Percentiles rank a stretch among this genome's conserved stretches.
Conservation (phyloP, 306 rosid species). For the Fragaria ananassa region DNA sequence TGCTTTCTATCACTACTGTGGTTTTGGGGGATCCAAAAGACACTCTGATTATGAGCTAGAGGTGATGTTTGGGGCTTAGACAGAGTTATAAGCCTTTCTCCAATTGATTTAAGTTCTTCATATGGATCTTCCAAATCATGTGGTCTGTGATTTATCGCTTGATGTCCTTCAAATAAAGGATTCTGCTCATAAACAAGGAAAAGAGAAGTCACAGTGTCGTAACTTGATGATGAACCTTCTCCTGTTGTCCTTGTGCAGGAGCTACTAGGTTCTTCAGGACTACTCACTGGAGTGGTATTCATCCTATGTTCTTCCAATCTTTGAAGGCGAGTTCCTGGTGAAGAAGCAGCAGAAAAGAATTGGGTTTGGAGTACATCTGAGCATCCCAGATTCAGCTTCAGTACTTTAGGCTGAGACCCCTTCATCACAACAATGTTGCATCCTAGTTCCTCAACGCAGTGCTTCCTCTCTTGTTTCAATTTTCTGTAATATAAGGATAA, state of each 20-base stretch:
- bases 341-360: slow-evolving; percentile 69
- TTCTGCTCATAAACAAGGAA: slow-evolving; percentile 75
- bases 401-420: slow-evolving; percentile 75
- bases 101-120: slow-evolving; percentile 39
- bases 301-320: slow-evolving; percentile 49
- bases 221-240: slow-evolving; percentile 57
- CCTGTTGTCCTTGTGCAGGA: slow-evolving; percentile 53
- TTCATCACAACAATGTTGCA: slow-evolving; percentile 88
- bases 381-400: slow-evolving; percentile 72
- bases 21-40: slow-evolving; percentile 57
- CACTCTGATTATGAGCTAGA: slow-evolving; percentile 34
- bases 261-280: slow-evolving; percentile 72
- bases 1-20: slow-evolving; percentile 45
- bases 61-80: slow-evolving; percentile 38
- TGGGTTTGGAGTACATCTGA: slow-evolving; percentile 74
- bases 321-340: slow-evolving; percentile 48
- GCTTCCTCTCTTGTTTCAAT: slow-evolving; percentile 82
- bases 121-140: slow-evolving; percentile 40
- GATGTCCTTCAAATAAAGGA: slow-evolving; percentile 62
- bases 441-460: slow-evolving; percentile 75
- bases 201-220: slow-evolving; percentile 54
- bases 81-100: slow-evolving; percentile 41
- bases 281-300: slow-evolving; percentile 79
- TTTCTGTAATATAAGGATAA: slow-evolving; percentile 56
- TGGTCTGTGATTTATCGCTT: slow-evolving; percentile 29